Conservation (phyloP, 441 rosid species). For the Mallotus repandus region DNA sequence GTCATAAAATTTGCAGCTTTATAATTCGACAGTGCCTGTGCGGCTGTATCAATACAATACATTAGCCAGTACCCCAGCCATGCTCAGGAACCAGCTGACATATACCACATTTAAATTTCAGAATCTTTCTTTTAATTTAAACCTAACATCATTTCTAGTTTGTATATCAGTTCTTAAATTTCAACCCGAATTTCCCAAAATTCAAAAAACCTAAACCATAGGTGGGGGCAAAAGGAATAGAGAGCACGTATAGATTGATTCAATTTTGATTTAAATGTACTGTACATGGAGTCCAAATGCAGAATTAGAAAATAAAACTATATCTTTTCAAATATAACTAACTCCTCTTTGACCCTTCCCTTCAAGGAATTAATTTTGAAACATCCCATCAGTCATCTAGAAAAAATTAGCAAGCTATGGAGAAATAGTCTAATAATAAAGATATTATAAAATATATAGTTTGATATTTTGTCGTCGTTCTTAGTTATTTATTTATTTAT, state of each 20-base stretch:
- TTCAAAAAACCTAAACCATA: not conserved
- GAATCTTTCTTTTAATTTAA: conserved; percentile 20
- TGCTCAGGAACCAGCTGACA: conserved; percentile 21
- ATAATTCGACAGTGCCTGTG: not conserved
- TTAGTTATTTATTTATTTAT: too few relatives aligned
- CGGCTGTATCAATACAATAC: conserved; percentile 11
- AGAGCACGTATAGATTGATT: not conserved
- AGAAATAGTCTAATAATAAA: too few relatives aligned
- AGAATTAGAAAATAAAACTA: too few relatives aligned
- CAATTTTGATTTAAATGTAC: too few relatives aligned
- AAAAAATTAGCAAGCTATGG: too few relatives aligned
- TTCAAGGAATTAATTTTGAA: too few relatives aligned
- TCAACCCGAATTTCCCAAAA: not conserved
- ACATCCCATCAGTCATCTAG: too few relatives aligned
- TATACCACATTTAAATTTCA: conserved; percentile 15
- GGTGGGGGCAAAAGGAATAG: not conserved
- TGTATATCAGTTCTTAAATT: not conserved
- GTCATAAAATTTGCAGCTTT: conserved; percentile 16
- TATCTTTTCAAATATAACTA: too few relatives aligned
- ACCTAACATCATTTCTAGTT: conserved; percentile 40
- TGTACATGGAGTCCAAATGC: too few relatives aligned
- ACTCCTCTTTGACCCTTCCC: too few relatives aligned
- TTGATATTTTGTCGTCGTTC: too few relatives aligned
- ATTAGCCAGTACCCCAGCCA: not conserved
- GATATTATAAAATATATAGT: too few relatives aligned